Base-by-base conservation (phyloP, 805 yeast genomes). In the Pichia exigua region DNA sequence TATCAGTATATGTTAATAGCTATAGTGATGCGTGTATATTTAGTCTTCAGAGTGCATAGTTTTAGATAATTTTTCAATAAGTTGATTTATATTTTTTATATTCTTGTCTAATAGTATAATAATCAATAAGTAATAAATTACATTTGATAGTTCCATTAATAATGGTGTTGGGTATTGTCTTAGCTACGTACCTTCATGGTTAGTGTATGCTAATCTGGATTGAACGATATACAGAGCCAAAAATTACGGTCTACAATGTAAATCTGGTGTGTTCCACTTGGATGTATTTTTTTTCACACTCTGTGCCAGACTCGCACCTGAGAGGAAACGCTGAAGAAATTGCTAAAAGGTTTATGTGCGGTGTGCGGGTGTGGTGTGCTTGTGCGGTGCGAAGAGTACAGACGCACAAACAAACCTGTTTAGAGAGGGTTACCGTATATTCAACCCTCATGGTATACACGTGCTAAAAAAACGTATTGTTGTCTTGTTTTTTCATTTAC, bases 171-270 rank as follows among this genome's bases (percentile, higher is more conserved):
- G 12, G n/a, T 30, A 13, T 4, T 30, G 35, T 30, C 35, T 30
- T 26, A 3, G 5, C 17, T 42, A 61, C 63, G 46, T 61, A 59
- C 64, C 64, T 61, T 56, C 61, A 63, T 61, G 67, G 53, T 67
- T 67, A 56, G 54, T 60, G 57, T 46, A 46, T 53, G 54, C 55
- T 50, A 47, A 45, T 44, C 50, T 51, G 42, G 51, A 24, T 45
- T 26, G 42, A 42, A 50, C 49, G 53, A 46, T 50, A n/a, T 46
- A 44, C 42, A 39, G 26, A 42, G 24, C 11, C 30, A 17, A 17
- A 22, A 6, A 10, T 42, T 26, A 26, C 26, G n/a, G 15, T 17
- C 7, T 26, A n/a, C 4, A n/a, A 26, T n/a, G 18, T 22, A 9
- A n/a, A 24, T 24, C 5, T 26, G 28, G n/a, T 35, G n/a, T 35